Evolutionary conservation across 495 filamentous ascomycete species (phyloP).

Genomic region (Daldinia concentrica): DNA sequence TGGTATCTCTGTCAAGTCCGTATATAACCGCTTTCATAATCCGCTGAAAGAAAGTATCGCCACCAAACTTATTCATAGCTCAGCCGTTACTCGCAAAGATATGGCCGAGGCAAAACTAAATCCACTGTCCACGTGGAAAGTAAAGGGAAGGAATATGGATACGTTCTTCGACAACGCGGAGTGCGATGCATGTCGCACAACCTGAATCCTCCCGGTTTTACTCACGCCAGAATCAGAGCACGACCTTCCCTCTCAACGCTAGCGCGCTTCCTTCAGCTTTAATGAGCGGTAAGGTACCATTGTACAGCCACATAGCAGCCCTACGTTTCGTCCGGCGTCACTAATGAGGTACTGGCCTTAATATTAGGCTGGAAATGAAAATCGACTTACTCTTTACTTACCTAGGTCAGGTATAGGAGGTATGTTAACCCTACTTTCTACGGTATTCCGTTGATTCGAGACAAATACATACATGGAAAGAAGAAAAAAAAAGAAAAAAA

Average conservation of each 20-base stretch:
- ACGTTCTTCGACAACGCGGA: slow-evolving; percentile 19
- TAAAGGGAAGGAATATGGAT: slow-evolving; percentile 19
- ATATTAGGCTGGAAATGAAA: background rate
- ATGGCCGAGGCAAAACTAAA: slow-evolving; percentile 19
- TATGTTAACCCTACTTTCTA: background rate
- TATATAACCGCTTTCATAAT: slow-evolving; percentile 20
- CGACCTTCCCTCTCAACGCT: background rate
- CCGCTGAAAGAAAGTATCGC: slow-evolving; percentile 13
- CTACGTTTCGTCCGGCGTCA: slow-evolving; percentile 19
- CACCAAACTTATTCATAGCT: slow-evolving; percentile 25
- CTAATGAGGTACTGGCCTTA: background rate
- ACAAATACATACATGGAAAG: background rate
- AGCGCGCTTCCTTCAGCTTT: slow-evolving; percentile 11
- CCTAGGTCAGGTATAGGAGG: background rate
- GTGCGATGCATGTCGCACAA: slow-evolving; percentile 31
- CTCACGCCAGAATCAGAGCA: slow-evolving; percentile 24
- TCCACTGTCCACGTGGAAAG: slow-evolving; percentile 32
- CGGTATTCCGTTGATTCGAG: background rate
- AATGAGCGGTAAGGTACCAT: slow-evolving; percentile 9
- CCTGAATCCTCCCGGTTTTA: slow-evolving; percentile 34
- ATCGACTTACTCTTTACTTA: background rate
- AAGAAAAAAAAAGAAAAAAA: background rate
- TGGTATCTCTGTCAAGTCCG: slow-evolving; percentile 20
- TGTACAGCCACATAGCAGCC: slow-evolving; percentile 12
- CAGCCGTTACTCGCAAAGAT: slow-evolving; percentile 27